These are phyloP conservation scores for Aquilaria malaccensis DNA, from an alignment of 345 rosid species.

Conservation along the genomic window DNA sequence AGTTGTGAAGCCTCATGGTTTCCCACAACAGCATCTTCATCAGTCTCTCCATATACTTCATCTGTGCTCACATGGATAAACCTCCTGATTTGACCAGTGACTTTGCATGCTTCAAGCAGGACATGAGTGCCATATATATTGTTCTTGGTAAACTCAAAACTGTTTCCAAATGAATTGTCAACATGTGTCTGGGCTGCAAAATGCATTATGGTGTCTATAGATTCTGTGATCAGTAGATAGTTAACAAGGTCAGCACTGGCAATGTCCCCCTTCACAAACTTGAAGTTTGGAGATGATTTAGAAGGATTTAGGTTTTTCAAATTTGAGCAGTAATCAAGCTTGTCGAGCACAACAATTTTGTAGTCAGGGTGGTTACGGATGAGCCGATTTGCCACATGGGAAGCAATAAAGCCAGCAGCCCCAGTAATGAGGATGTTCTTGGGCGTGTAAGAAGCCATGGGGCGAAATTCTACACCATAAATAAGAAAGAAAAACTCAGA, in stretches of 20 bases:
- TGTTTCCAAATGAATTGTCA: conserved; percentile 85
- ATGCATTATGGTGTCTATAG: conserved; percentile 88
- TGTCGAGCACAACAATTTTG: conserved; percentile 86
- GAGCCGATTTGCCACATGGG: conserved; percentile 76
- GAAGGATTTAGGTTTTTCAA: conserved; percentile 74
- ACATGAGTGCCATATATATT: conserved; percentile 88
- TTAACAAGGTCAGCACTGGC: conserved; percentile 89
- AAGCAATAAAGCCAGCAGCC: conserved; percentile 86
- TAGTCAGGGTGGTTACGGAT: conserved; percentile 66
- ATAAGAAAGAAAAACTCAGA: not conserved
- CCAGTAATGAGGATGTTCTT: conserved; percentile 88
- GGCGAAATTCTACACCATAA: conserved; percentile 2
- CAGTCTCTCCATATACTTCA: conserved; percentile 90
- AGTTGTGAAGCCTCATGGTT: conserved; percentile 92
- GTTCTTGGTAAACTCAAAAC: conserved; percentile 89
- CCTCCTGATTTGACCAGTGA: conserved; percentile 82
- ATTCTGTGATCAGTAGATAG: conserved; percentile 78
- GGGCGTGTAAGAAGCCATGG: conserved; percentile 49
- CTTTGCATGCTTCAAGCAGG: conserved; percentile 86
- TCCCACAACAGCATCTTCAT: conserved; percentile 90
- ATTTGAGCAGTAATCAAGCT: conserved; percentile 87
- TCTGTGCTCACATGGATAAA: conserved; percentile 93
- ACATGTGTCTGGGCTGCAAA: conserved; percentile 93
- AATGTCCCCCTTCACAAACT: conserved; percentile 80
- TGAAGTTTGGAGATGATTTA: conserved; percentile 56